Base-by-base conservation (phyloP, 2,329 filamentous ascomycete species). In the Colletotrichum karsti region DNA sequence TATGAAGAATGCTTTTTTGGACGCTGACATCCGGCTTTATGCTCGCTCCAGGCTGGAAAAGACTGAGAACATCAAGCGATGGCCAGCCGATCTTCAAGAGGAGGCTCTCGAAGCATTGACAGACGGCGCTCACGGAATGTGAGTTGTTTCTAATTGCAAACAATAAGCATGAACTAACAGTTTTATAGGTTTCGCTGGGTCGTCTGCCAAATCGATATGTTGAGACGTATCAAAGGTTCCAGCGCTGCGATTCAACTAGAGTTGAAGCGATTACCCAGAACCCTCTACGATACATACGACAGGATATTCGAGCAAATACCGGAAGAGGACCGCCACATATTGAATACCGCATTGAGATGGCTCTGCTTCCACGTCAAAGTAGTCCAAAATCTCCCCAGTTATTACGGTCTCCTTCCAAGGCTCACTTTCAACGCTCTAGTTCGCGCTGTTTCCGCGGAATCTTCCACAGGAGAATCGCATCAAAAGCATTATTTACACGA, bases 171-270 rank as follows among this genome's bases (percentile, higher is more conserved):
- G n/a, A n/a, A n/a, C n/a, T n/a, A n/a, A n/a, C n/a, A n/a, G n/a
- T n/a, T n/a, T n/a, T n/a, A n/a, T n/a, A n/a, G 62, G 63, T 66
- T 63, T 13, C 58, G 63, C 0, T 63, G 63, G 63, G 41, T 56
- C 2, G 57, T 56, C 0, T 67, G 63, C 12, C 63, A 67, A 1
- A 39, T 67, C 0, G 63, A 67, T 3, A 9, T 1, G 1, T 10
- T 63, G 1, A 22, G 50, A 5, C 33, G 54, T 12, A 10, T 65
- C 3, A 63, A 41, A 41, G 44, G 35, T 2, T 35, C 2, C 7
- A 26, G 6, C 3, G 5, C n/a, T 1, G 39, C 44, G 1, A 35
- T 59, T 18, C 15, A 7, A 1, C 18, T 22, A 0, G 44, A 58
- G 4, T 15, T 65, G 15, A 41, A 3, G 2, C 51, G 46, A 3